phyloP scores from a whole-genome alignment of 495 filamentous ascomycete genomes.

The Penicillium manginii region DNA sequence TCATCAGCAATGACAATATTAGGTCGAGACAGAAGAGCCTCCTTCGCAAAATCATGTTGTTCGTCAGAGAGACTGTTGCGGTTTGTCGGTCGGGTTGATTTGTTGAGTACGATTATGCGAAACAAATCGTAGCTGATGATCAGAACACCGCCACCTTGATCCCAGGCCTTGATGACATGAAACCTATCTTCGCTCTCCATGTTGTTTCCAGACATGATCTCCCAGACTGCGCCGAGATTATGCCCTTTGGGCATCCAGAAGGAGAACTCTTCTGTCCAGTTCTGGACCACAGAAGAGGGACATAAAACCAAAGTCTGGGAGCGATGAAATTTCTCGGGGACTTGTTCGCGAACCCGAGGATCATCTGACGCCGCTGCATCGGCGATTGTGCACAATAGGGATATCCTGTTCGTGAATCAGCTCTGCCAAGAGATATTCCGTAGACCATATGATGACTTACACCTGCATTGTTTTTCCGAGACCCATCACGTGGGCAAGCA shows the following conservation, averaged over 20 bases:
- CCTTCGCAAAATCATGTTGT: constrained; percentile 40
- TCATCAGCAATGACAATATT: constrained; percentile 88
- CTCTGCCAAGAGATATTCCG: background rate
- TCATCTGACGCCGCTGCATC: constrained; percentile 64
- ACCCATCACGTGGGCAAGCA: constrained; percentile 93
- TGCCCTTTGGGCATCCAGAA: constrained; percentile 63
- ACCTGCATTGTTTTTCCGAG: constrained; percentile 93
- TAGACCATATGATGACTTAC: constrained; percentile 39
- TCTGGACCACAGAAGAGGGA: constrained; percentile 73
- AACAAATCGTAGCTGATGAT: constrained; percentile 77
- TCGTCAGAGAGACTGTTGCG: constrained; percentile 30
- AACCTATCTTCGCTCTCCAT: constrained; percentile 38
- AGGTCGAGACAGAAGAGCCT: constrained; percentile 60
- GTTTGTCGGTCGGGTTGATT: constrained; percentile 18
- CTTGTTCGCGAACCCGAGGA: constrained; percentile 58
- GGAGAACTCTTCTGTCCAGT: constrained; percentile 79
- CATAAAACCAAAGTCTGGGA: constrained; percentile 75
- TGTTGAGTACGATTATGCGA: constrained; percentile 47
- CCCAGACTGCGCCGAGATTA: constrained; percentile 54
- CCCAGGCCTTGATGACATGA: constrained; percentile 59
- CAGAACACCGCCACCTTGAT: constrained; percentile 68
- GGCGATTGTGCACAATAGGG: constrained; percentile 74
- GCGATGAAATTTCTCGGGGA: constrained; percentile 63
- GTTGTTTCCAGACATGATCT: constrained; percentile 41
- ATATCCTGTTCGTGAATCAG: constrained; percentile 53